These are phyloP conservation scores for Candida maris DNA, from an alignment of 805 yeast species.

Conservation along the genomic window DNA sequence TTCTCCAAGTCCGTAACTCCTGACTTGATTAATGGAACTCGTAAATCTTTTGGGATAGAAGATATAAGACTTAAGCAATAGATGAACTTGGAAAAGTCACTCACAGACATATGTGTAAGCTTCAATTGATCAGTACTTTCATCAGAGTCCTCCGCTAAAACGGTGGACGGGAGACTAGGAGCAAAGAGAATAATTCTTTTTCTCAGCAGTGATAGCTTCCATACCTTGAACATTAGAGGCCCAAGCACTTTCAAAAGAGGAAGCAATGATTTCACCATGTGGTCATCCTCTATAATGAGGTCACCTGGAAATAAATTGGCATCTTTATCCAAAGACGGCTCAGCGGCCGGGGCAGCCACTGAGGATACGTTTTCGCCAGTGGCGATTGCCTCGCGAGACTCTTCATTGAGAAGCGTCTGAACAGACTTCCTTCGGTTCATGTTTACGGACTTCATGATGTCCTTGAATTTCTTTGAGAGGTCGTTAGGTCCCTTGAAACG, in stretches of 20 bases:
- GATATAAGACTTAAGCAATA: slow-evolving; percentile 61
- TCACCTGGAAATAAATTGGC: slow-evolving; percentile 7
- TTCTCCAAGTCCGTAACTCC: slow-evolving; percentile 16
- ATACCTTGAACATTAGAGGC: slow-evolving; percentile 60
- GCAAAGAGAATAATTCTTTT: slow-evolving; percentile 48
- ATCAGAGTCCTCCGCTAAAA: slow-evolving; percentile 1
- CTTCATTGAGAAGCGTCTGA: slow-evolving; percentile 19
- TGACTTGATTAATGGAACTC: slow-evolving; percentile 27
- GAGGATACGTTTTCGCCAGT: slow-evolving; percentile 16
- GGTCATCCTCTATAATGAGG: slow-evolving; percentile 26
- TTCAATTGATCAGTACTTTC: slow-evolving; percentile 7
- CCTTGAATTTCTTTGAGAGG: slow-evolving; percentile 19
- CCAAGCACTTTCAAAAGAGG: slow-evolving; percentile 51
- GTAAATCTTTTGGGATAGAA: slow-evolving; percentile 55
- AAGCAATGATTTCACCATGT: slow-evolving; percentile 46
- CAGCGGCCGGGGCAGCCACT: slow-evolving; percentile 14
- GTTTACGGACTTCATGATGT: slow-evolving; percentile 21
- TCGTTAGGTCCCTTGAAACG: slow-evolving; percentile 31
- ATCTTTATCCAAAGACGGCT: slow-evolving; percentile 12
- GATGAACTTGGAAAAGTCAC: slow-evolving; percentile 44
- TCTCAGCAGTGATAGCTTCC: slow-evolving; percentile 60
- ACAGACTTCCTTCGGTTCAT: slow-evolving; percentile 20
- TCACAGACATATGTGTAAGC: slow-evolving; percentile 28
- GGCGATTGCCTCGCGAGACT: slow-evolving; percentile 9
- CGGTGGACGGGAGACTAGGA: slow-evolving; percentile 19